A percentile compares a stretch with the other conserved stretches of the same genome.
These are phyloP conservation scores for Coemansia sp. DNA, from an alignment of 192 early-diverging fungal genomes.

Conservation along the genomic window DNA sequence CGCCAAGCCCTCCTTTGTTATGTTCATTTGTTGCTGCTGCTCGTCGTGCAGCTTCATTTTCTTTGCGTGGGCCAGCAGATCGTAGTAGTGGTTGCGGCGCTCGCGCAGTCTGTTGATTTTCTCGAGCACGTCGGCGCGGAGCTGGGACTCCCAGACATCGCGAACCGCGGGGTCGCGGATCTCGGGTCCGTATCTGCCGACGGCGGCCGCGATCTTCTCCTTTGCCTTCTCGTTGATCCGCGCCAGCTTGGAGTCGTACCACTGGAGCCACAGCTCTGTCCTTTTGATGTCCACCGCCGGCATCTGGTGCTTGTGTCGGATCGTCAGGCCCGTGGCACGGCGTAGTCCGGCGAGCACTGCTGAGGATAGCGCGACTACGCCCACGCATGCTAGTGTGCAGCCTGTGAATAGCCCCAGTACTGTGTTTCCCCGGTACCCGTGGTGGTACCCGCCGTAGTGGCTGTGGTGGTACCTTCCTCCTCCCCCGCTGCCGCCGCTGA, in stretches of 20 bases:
- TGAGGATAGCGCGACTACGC: conserved; percentile 15
- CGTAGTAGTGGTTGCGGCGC: conserved; percentile 7
- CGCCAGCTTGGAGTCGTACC: conserved; percentile 34
- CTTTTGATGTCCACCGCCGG: conserved; percentile 17
- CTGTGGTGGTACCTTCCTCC: background rate
- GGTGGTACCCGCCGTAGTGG: background rate
- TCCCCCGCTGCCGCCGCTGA: background rate
- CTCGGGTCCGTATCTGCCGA: conserved; percentile 7
- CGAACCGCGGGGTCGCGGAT: conserved; percentile 24
- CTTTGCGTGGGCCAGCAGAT: conserved; percentile 11
- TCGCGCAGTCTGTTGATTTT: conserved; percentile 24
- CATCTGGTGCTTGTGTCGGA: conserved; percentile 18
- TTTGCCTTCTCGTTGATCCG: conserved; percentile 20
- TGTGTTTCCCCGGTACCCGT: background rate
- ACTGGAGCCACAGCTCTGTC: conserved; percentile 17
- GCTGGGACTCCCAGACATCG: conserved; percentile 34
- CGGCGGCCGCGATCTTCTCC: conserved; percentile 10
- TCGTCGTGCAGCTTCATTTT: conserved; percentile 1
- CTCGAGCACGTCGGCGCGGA: conserved; percentile 25
- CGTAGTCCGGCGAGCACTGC: conserved; percentile 36
- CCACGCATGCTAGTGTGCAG: conserved; percentile 7
- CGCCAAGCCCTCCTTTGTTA: too few species aligned
- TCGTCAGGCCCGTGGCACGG: conserved; percentile 38
- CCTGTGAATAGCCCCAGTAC: conserved; percentile 14
- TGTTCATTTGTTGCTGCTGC: too few species aligned